These are phyloP conservation scores for Hericium alpestre DNA, from an alignment of 768 basidiomycete genomes.

Conservation along the genomic window DNA sequence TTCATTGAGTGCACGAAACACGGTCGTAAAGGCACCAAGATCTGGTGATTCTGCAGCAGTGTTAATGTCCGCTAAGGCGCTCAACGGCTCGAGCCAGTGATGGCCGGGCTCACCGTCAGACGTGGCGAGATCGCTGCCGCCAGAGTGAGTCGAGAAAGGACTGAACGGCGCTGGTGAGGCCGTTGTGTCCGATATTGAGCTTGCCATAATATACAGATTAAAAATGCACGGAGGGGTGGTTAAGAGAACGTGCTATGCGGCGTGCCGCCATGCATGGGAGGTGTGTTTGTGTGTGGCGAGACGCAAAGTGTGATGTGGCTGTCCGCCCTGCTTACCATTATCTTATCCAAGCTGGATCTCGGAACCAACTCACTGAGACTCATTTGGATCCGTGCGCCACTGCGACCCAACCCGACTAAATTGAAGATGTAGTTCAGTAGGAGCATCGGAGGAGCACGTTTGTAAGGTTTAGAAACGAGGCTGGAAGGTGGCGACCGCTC, in stretches of 20 bases:
- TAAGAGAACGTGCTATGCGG: conserved; percentile 1
- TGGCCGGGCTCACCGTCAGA: conserved; percentile 23
- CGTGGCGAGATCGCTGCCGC: conserved; percentile 23
- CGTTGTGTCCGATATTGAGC: conserved; percentile 25
- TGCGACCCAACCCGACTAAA: no score
- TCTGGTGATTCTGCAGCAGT: conserved; percentile 47
- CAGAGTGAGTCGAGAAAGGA: conserved; percentile 25
- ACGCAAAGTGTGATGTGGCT: background rate
- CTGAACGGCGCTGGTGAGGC: conserved; percentile 27
- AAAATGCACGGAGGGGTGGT: background rate
- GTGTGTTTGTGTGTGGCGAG: background rate
- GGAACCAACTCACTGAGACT: background rate
- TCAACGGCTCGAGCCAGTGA: background rate
- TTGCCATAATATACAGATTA: conserved; percentile 17
- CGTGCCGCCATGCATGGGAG: background rate
- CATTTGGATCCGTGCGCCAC: no score
- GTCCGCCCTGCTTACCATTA: background rate
- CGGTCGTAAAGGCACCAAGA: conserved; percentile 60
- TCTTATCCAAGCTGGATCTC: background rate
- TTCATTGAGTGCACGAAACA: conserved; percentile 56
- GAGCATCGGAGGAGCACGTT: no score
- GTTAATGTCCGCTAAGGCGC: background rate
- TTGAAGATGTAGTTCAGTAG: no score
- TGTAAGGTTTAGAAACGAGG: no score
- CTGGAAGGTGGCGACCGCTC: no score